A percentile compares a stretch with the other conserved stretches of the same genome.
phyloP scores from a whole-genome alignment of 805 yeast species.

The Isabelozyma gotoi region DNA sequence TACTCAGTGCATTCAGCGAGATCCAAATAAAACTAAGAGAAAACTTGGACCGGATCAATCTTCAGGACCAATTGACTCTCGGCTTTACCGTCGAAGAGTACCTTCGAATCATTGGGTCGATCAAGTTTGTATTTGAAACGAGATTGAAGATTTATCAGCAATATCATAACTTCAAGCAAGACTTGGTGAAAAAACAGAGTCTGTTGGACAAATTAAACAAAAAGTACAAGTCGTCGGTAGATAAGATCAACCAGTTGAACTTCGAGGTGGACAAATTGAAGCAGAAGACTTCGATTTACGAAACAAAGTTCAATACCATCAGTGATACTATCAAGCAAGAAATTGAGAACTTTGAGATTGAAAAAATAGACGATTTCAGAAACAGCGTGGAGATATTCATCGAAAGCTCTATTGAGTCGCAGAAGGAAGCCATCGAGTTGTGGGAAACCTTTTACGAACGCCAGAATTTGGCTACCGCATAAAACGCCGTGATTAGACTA shows the following conservation, averaged over 20 bases:
- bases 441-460: conserved; percentile 84
- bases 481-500: conserved; percentile 1
- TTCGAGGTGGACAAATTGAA: conserved; percentile 60
- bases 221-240: conserved; percentile 53
- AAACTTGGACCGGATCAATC: conserved; percentile 69
- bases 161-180: conserved; percentile 43
- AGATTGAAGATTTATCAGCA: conserved; percentile 56
- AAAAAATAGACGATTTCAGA: conserved; percentile 79
- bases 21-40: conserved; percentile 72
- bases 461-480: conserved; percentile 22
- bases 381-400: conserved; percentile 86
- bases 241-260: conserved; percentile 57
- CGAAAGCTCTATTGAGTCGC: conserved; percentile 88
- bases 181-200: conserved; percentile 46
- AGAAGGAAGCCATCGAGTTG: conserved; percentile 85
- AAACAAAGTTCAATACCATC: conserved; percentile 60
- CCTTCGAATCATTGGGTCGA: conserved; percentile 70
- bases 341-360: conserved; percentile 66
- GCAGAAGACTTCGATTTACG: conserved; percentile 51
- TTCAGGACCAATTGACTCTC: conserved; percentile 83
- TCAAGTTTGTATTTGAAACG: conserved; percentile 70
- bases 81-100: conserved; percentile 90
- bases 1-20: conserved; percentile 68
- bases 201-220: conserved; percentile 43
- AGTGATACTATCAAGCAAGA: conserved; percentile 69